Conservation (phyloP, 305 asterid species). For the Fraxinus latifolia region DNA sequence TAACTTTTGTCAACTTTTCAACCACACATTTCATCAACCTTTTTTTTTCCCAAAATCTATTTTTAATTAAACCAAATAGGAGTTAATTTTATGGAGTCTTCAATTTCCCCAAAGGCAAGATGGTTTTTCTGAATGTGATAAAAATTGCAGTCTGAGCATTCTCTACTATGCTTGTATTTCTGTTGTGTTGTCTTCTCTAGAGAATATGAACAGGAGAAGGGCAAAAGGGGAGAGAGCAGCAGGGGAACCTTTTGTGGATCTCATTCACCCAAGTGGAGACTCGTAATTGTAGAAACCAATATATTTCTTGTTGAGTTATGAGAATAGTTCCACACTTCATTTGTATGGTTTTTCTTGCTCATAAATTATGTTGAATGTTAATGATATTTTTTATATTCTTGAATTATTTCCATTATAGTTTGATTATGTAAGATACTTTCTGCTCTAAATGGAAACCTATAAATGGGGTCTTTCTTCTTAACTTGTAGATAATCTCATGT, state of each 20-base stretch:
- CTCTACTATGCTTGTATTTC: neutral
- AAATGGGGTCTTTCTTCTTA: neutral
- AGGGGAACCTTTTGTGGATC: neutral
- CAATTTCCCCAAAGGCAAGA: neutral
- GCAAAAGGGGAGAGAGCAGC: neutral
- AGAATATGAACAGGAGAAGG: neutral
- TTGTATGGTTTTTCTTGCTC: neutral
- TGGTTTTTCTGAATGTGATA: neutral
- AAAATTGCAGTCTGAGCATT: neutral
- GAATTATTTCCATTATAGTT: neutral
- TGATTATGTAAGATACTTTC: neutral
- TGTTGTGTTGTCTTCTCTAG: neutral
- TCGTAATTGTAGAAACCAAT: neutral
- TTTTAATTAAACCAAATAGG: neutral
- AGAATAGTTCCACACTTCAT: neutral
- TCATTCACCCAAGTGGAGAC: neutral
- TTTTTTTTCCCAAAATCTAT: too few species aligned
- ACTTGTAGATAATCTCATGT: neutral
- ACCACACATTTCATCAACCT: neutral
- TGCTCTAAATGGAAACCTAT: neutral
- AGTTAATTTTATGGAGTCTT: neutral
- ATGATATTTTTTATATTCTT: neutral
- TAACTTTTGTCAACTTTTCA: neutral
- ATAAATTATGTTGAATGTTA: neutral
- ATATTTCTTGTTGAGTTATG: neutral